A percentile compares a stretch with the other conserved stretches of the same genome.
Conservation (phyloP, 2,329 filamentous ascomycete species). For the Clarireedia sp. region DNA sequence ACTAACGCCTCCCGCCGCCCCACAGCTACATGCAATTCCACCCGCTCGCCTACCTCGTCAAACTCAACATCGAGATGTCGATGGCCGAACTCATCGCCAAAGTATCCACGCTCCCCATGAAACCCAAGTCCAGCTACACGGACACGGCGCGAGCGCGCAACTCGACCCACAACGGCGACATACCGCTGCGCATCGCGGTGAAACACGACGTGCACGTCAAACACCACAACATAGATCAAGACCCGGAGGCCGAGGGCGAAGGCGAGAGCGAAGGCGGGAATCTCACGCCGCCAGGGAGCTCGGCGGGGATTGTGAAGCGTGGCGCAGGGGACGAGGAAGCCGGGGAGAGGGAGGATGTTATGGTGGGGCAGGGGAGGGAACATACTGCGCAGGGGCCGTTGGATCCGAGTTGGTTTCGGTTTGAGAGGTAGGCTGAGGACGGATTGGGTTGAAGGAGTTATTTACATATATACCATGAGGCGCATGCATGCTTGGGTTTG, state of each 20-base stretch:
- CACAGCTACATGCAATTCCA: constrained; percentile 33
- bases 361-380: no score
- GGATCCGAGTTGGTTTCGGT: no score
- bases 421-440: no score
- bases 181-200: background rate
- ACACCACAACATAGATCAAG: background rate
- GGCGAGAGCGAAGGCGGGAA: background rate
- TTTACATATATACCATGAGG: no score
- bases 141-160: no score
- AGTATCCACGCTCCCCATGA: constrained; percentile 10
- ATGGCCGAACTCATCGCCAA: constrained; percentile 35
- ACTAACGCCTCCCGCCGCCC: background rate
- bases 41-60: constrained; percentile 36
- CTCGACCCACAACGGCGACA: background rate
- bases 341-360: no score
- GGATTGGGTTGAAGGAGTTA: no score
- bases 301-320: no score
- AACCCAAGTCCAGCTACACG: background rate
- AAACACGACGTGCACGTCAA: background rate
- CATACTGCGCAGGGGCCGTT: no score
- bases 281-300: no score
- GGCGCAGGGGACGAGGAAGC: no score
- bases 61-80: constrained; percentile 38
- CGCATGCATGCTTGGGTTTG: background rate
- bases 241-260: background rate